A percentile compares a stretch with the other conserved stretches of the same genome.
These are phyloP conservation scores for Triglochin maritima DNA, from an alignment of 106 monocot genomes.

Conservation along the genomic window DNA sequence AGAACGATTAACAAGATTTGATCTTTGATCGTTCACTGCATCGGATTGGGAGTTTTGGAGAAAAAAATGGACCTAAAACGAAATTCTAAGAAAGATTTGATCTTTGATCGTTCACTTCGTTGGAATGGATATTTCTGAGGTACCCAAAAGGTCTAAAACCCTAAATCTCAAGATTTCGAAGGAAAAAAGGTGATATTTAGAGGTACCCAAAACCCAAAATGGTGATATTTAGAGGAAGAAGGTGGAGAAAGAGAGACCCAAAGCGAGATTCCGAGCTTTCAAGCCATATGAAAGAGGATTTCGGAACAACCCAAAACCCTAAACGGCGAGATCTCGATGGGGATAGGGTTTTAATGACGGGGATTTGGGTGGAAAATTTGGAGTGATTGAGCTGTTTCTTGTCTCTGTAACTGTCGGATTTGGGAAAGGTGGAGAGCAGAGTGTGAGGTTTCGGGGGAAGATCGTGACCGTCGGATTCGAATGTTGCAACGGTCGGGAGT, in stretches of 20 bases:
- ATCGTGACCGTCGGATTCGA: not conserved
- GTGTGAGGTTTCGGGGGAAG: not conserved
- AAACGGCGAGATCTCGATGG: not conserved
- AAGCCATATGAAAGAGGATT: not conserved
- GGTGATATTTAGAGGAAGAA: too few species aligned
- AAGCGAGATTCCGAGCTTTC: too few species aligned
- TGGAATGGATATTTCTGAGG: too few species aligned
- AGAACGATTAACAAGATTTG: not conserved
- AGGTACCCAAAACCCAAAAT: too few species aligned
- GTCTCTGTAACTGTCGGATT: not conserved
- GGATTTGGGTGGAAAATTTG: not conserved
- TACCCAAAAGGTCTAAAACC: too few species aligned
- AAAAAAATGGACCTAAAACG: too few species aligned
- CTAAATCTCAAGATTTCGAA: too few species aligned
- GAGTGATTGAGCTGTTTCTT: not conserved
- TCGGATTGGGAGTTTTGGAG: not conserved
- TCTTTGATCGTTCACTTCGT: too few species aligned
- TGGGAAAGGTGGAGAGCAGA: constrained; percentile 5
- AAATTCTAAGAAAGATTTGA: too few species aligned
- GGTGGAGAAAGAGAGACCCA: too few species aligned
- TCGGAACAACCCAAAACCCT: not conserved
- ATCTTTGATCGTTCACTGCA: constrained; percentile 1
- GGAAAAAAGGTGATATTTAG: too few species aligned
- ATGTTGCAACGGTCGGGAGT: constrained; percentile 28
- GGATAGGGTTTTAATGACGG: not conserved